Evolutionary conservation across 768 basidiomycete species (phyloP).

Genomic region (Lyophyllum decastes): DNA sequence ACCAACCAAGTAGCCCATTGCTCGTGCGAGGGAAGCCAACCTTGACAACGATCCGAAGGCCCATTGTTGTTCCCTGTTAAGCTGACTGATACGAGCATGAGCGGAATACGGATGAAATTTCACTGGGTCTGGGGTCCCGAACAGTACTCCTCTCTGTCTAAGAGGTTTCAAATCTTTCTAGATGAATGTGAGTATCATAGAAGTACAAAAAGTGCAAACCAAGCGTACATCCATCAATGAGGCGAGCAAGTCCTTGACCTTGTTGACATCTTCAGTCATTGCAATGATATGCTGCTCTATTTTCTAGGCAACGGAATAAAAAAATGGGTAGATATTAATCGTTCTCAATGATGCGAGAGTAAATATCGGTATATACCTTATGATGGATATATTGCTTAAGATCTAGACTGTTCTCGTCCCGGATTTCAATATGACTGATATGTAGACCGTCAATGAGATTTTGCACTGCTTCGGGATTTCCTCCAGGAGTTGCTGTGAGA

Average conservation of each 20-base stretch:
- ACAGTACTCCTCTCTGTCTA: constrained; percentile 43
- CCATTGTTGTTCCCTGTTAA: constrained; percentile 45
- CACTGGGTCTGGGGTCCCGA: constrained; percentile 49
- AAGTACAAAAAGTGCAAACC: background rate
- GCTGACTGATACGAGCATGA: constrained; percentile 40
- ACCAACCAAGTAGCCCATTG: constrained; percentile 86
- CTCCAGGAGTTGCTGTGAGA: constrained; percentile 93
- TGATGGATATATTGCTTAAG: constrained; percentile 83
- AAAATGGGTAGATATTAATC: no score
- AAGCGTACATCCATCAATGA: constrained; percentile 72
- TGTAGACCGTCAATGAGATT: constrained; percentile 89
- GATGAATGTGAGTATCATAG: background rate
- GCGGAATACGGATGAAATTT: constrained; percentile 67
- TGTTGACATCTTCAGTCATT: constrained; percentile 67
- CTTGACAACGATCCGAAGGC: constrained; percentile 51
- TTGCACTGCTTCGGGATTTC: constrained; percentile 86
- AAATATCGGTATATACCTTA: constrained; percentile 54
- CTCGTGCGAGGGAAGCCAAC: constrained; percentile 66
- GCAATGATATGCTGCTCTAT: constrained; percentile 77
- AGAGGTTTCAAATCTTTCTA: constrained; percentile 37
- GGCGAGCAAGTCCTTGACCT: constrained; percentile 66
- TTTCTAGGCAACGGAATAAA: constrained; percentile 41
- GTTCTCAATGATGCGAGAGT: no score
- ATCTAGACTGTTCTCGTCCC: constrained; percentile 89
- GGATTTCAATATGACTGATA: constrained; percentile 92